Conservation (phyloP, 208 protist species). For the Trypanosoma platydactyli region DNA sequence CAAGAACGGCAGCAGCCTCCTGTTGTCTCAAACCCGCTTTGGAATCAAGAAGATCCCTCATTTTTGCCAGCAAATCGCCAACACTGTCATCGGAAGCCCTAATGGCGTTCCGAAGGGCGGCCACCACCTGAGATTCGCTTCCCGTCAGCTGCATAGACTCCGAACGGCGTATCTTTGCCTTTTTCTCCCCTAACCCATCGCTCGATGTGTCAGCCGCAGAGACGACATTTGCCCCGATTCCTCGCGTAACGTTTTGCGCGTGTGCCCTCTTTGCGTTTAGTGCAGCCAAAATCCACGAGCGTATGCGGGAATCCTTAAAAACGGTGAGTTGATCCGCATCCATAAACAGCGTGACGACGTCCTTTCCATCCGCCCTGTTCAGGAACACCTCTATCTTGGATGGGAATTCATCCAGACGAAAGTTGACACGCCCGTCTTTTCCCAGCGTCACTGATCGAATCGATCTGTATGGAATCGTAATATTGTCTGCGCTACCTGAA, state of each 20-base stretch:
- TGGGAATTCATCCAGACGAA: constrained; percentile 83
- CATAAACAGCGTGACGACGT: constrained; percentile 78
- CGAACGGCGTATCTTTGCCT: constrained; percentile 32
- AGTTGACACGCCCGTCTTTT: constrained; percentile 72
- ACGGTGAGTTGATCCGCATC: constrained; percentile 39
- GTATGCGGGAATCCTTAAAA: constrained; percentile 82
- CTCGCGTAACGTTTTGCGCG: background rate
- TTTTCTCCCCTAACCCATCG: background rate
- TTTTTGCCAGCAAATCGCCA: constrained; percentile 52
- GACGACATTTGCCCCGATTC: background rate
- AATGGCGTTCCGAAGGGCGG: constrained; percentile 40
- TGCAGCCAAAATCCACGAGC: constrained; percentile 71
- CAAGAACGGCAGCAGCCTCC: constrained; percentile 41
- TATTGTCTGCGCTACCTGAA: constrained; percentile 76
- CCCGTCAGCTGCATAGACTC: constrained; percentile 20
- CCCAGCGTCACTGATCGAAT: constrained; percentile 84
- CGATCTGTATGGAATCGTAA: constrained; percentile 81
- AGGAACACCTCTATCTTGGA: constrained; percentile 80
- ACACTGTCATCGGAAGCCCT: constrained; percentile 42
- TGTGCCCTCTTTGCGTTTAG: constrained; percentile 37
- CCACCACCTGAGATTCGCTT: constrained; percentile 16
- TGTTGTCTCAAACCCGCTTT: constrained; percentile 51
- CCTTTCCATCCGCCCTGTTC: constrained; percentile 71
- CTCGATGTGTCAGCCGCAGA: background rate
- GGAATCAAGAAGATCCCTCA: constrained; percentile 55